phyloP scores from a whole-genome alignment of 2,329 filamentous ascomycete genomes.

The Paecilomyces niveus region DNA sequence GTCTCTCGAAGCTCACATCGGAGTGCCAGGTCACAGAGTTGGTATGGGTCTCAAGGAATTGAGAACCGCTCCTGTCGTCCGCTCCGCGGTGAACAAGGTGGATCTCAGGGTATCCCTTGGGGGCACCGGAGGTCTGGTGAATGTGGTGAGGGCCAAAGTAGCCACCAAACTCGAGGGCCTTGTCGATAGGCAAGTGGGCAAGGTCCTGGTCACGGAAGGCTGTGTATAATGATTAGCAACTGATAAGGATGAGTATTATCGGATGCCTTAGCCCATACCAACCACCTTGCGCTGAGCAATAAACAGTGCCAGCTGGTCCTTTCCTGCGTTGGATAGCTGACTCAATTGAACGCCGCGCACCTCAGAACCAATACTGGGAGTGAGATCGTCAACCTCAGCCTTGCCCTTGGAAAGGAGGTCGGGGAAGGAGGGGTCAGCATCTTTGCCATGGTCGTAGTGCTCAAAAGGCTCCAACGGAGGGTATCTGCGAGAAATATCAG shows the following conservation, averaged over 20 bases:
- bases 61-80: constrained; percentile 52
- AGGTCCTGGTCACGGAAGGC: constrained; percentile 71
- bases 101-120: constrained; percentile 64
- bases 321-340: constrained; percentile 59
- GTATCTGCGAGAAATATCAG: constrained; percentile 31
- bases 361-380: constrained; percentile 67
- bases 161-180: constrained; percentile 61
- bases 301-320: constrained; percentile 62
- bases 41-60: constrained; percentile 62
- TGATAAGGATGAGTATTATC: neutral
- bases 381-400: constrained; percentile 52
- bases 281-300: constrained; percentile 57
- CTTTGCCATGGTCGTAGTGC: constrained; percentile 68
- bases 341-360: constrained; percentile 65
- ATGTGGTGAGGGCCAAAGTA: constrained; percentile 81
- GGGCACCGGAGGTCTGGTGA: constrained; percentile 70
- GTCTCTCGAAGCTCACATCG: constrained; percentile 79
- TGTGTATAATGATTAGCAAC: constrained; percentile 9
- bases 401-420: constrained; percentile 53
- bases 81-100: constrained; percentile 72
- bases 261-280: constrained; percentile 29
- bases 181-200: constrained; percentile 60
- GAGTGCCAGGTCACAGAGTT: constrained; percentile 85
- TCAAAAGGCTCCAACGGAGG: constrained; percentile 62
- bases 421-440: constrained; percentile 62